Evolutionary conservation across 768 basidiomycete genomes (phyloP).

Genomic region (Lactarius psammicola): DNA sequence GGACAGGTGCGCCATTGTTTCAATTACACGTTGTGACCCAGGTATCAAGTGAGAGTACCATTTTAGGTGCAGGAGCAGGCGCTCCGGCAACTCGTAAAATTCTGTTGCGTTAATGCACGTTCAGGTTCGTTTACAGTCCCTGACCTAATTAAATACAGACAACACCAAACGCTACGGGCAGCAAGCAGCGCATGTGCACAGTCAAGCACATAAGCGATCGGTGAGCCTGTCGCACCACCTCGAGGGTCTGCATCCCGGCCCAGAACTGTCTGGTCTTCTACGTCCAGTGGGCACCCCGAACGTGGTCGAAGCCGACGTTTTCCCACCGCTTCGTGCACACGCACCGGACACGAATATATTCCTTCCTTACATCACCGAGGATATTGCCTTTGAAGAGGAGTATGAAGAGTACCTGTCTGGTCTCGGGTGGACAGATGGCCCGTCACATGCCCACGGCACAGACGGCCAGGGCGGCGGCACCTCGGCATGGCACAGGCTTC

Average conservation of each 20-base stretch:
- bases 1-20: slow-evolving; percentile 62
- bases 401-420: slow-evolving; percentile 96
- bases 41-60: slow-evolving; percentile 6
- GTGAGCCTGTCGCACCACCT: slow-evolving; percentile 82
- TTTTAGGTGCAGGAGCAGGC: slow-evolving; percentile 91
- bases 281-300: slow-evolving; percentile 75
- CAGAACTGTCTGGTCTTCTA: slow-evolving; percentile 71
- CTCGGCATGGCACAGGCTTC: slow-evolving; percentile 83
- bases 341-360: slow-evolving; percentile 81
- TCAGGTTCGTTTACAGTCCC: slow-evolving; percentile 21
- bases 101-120: slow-evolving; percentile 59
- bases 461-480: slow-evolving; percentile 39
- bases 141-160: slow-evolving; percentile 46
- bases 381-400: slow-evolving; percentile 93
- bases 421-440: slow-evolving; percentile 69
- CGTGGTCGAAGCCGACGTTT: slow-evolving; percentile 83
- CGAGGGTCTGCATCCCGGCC: slow-evolving; percentile 72
- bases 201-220: slow-evolving; percentile 70
- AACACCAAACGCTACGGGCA: slow-evolving; percentile 88
- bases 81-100: slow-evolving; percentile 88
- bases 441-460: slow-evolving; percentile 37
- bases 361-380: slow-evolving; percentile 89
- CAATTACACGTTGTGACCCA: slow-evolving; percentile 11
- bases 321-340: slow-evolving; percentile 89
- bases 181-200: slow-evolving; percentile 47